phyloP scores from a whole-genome alignment of 768 basidiomycete species.

The Chalciporus piperatus region DNA sequence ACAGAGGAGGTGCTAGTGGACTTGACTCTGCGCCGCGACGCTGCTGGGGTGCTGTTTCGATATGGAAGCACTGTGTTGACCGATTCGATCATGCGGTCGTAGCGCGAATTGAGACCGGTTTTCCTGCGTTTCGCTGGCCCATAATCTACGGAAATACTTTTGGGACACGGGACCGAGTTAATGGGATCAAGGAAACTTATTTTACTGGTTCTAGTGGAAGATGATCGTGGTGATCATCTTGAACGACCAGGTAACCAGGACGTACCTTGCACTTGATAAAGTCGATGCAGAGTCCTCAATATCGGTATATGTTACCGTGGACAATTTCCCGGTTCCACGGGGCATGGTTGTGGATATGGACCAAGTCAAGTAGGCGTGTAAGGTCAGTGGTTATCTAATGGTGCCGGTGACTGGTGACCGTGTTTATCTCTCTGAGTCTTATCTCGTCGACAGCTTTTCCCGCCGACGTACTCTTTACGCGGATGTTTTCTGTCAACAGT shows the following conservation, averaged over 20 bases:
- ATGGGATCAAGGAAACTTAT: conserved; percentile 14
- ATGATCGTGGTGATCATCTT: neutral
- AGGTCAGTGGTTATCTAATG: neutral
- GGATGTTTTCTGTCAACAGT: no score
- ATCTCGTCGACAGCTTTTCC: no score
- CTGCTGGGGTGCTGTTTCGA: conserved; percentile 16
- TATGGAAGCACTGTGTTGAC: conserved; percentile 43
- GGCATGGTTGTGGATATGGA: neutral
- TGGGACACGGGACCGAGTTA: neutral
- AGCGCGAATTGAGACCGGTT: conserved; percentile 53
- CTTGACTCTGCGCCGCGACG: conserved; percentile 29
- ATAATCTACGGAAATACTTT: conserved; percentile 1
- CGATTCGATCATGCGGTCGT: conserved; percentile 65
- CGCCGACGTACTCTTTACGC: no score
- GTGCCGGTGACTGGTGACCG: no score
- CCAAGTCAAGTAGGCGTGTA: neutral
- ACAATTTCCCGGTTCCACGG: neutral
- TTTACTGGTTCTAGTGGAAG: neutral
- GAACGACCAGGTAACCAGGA: neutral
- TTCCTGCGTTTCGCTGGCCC: conserved; percentile 46
- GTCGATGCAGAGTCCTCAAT: conserved; percentile 12
- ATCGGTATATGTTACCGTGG: neutral
- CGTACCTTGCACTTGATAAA: conserved; percentile 15
- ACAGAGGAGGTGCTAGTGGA: conserved; percentile 47
- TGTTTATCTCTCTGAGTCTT: neutral